Conservation (phyloP, 2,329 filamentous ascomycete genomes). For the Pyrenochaeta sp. region DNA sequence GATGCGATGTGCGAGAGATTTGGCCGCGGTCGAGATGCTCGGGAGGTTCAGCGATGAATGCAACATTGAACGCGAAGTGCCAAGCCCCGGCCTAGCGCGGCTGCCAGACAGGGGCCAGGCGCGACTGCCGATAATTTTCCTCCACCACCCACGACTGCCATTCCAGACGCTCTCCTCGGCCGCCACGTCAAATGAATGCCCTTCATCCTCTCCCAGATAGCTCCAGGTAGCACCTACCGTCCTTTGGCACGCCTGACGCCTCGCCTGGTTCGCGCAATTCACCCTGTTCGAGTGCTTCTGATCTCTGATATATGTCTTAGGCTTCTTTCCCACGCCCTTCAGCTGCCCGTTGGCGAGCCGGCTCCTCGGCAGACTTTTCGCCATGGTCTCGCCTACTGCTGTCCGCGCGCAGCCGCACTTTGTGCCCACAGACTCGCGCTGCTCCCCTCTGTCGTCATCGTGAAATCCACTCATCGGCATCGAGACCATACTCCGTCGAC, state of each 20-base stretch:
- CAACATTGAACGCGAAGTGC: conserved; percentile 33
- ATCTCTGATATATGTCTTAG: conserved; percentile 4
- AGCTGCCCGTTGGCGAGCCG: no score
- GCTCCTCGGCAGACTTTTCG: conserved; percentile 1
- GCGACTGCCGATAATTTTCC: conserved; percentile 20
- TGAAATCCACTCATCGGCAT: conserved; percentile 6
- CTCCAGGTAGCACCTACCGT: conserved; percentile 40
- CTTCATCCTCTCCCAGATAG: conserved; percentile 38
- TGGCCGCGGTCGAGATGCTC: conserved; percentile 26
- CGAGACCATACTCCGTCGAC: neutral
- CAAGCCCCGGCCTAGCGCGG: conserved; percentile 25
- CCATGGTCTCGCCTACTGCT: neutral
- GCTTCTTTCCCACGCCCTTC: no score
- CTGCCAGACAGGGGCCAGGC: conserved; percentile 14
- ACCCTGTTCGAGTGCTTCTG: neutral
- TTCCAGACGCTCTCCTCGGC: conserved; percentile 10
- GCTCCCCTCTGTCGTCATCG: conserved; percentile 1
- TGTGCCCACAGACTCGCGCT: conserved; percentile 1
- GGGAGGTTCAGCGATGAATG: conserved; percentile 34
- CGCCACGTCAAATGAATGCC: conserved; percentile 47
- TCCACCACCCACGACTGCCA: no score
- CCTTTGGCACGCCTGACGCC: conserved; percentile 18
- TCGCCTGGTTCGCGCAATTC: conserved; percentile 19
- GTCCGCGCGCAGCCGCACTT: neutral
- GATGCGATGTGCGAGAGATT: conserved; percentile 22